Conservation (phyloP, 805 yeast genomes). For the Danielia reshetovae region DNA sequence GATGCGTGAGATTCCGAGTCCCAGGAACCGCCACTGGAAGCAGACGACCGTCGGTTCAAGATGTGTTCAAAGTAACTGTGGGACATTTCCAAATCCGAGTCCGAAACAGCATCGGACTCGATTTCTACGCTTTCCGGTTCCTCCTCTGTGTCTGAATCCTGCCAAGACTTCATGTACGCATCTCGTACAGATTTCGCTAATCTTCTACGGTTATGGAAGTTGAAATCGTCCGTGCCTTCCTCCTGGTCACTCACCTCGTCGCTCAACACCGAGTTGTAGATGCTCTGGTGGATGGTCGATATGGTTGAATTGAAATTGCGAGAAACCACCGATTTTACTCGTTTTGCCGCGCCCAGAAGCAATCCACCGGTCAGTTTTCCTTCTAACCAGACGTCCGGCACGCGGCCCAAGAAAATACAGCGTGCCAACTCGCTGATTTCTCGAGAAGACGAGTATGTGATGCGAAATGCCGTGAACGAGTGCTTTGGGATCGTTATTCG, state of each 20-base stretch:
- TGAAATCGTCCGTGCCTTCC: conserved; percentile 21
- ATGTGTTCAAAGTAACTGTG: background rate
- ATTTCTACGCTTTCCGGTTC: too few species aligned
- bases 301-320: background rate
- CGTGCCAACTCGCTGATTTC: conserved; percentile 48
- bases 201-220: background rate
- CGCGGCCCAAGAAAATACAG: conserved; percentile 50
- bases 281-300: background rate
- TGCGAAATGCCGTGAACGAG: conserved; percentile 60
- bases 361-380: background rate
- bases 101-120: background rate
- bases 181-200: background rate
- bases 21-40: too few species aligned
- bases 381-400: conserved; percentile 54
- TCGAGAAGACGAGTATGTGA: conserved; percentile 47
- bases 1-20: background rate
- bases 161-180: background rate
- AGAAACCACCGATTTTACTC: background rate
- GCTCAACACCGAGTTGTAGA: background rate
- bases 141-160: background rate
- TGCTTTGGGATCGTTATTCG: conserved; percentile 35
- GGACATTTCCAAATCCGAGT: background rate
- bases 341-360: background rate
- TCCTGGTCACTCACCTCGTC: conserved; percentile 12
- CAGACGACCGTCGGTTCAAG: too few species aligned